Evolutionary conservation across 805 yeast species (phyloP).

Genomic region (Clavispora phyllophila): DNA sequence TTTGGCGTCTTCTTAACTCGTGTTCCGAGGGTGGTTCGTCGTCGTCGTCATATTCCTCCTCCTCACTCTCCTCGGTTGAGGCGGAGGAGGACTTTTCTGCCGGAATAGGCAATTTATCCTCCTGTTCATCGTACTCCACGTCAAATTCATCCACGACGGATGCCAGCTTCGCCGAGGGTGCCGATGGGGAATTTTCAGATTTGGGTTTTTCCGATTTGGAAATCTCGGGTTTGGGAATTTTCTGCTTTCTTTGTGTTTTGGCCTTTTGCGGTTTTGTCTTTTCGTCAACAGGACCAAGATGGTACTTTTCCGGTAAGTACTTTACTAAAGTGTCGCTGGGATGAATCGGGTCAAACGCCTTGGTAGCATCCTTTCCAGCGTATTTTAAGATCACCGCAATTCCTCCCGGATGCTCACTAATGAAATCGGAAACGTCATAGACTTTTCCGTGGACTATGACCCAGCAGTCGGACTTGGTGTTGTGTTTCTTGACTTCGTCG

Average conservation of each 20-base stretch:
- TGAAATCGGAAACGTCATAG: conserved; percentile 67
- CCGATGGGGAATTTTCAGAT: background rate
- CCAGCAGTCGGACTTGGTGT: conserved; percentile 68
- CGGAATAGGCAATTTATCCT: conserved; percentile 21
- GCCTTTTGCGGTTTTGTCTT: conserved; percentile 6
- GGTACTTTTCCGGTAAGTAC: conserved; percentile 45
- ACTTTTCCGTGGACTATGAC: conserved; percentile 74
- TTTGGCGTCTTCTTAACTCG: conserved; percentile 7
- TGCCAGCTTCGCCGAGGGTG: background rate
- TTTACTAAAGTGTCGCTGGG: conserved; percentile 76
- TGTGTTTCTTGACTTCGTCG: conserved; percentile 42
- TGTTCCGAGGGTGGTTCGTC: conserved; percentile 11
- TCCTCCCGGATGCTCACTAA: conserved; percentile 61
- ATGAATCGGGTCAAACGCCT: conserved; percentile 83
- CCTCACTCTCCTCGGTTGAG: background rate
- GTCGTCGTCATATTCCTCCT: conserved; percentile 21
- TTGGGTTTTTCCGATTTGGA: background rate
- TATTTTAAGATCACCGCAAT: conserved; percentile 47
- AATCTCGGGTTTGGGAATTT: background rate
- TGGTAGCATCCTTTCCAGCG: conserved; percentile 58
- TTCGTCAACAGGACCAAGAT: conserved; percentile 33
- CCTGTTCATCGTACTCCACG: conserved; percentile 33
- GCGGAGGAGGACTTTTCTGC: background rate
- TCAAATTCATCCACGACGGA: conserved; percentile 14
- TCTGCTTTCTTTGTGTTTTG: background rate